Conservation (phyloP, 1,284 basidiomycete species). For the Fomes fomentarius region DNA sequence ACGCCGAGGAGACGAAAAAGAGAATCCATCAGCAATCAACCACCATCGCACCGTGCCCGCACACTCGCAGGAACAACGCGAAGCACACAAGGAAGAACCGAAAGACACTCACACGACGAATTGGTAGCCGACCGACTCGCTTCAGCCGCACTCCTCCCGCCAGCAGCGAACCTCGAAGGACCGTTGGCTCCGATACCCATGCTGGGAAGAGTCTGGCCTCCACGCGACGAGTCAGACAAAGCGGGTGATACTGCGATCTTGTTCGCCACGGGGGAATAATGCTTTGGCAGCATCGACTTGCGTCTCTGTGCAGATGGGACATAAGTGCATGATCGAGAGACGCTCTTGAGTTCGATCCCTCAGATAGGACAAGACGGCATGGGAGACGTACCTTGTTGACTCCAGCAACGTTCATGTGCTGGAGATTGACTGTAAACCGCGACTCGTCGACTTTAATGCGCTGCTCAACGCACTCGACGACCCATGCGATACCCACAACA, state of each 20-base stretch:
- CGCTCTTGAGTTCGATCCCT: too few relatives aligned
- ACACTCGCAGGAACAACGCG: background rate
- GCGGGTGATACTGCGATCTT: slow-evolving; percentile 13
- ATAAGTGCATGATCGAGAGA: too few relatives aligned
- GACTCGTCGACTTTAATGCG: slow-evolving; percentile 67
- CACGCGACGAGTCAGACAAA: slow-evolving; percentile 16
- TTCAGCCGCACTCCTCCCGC: background rate
- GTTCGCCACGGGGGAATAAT: slow-evolving; percentile 35
- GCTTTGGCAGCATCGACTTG: slow-evolving; percentile 71
- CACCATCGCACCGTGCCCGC: background rate
- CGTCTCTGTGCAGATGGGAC: slow-evolving; percentile 42
- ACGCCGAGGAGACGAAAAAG: background rate
- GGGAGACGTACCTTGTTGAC: slow-evolving; percentile 57
- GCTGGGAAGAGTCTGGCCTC: background rate
- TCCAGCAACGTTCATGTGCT: slow-evolving; percentile 66
- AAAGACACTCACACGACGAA: slow-evolving; percentile 25
- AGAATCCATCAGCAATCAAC: background rate
- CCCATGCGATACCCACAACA: slow-evolving; percentile 91
- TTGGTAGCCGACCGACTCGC: slow-evolving; percentile 2
- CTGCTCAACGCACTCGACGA: slow-evolving; percentile 83
- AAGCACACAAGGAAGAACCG: background rate
- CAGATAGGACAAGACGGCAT: slow-evolving; percentile 1
- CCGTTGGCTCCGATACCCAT: background rate
- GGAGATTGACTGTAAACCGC: slow-evolving; percentile 70
- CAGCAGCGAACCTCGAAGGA: background rate